Conservation (phyloP, 116 monocot species). For the Dioscorea cayenensis region DNA sequence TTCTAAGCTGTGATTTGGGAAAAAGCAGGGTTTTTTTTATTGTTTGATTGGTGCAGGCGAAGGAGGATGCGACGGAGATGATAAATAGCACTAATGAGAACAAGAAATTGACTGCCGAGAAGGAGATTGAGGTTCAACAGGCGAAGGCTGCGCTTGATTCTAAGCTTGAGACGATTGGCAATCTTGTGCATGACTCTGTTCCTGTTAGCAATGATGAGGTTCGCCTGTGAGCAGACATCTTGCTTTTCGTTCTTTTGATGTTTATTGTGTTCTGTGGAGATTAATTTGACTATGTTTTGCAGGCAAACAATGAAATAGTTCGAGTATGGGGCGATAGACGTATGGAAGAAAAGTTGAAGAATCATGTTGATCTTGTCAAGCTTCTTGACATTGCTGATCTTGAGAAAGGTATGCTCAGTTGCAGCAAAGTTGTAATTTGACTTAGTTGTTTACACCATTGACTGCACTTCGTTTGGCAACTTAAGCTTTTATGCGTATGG, state of each 20-base stretch:
- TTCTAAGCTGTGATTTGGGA: neutral
- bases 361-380: slow-evolving; percentile 87
- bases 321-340: too few relatives aligned
- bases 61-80: slow-evolving; percentile 72
- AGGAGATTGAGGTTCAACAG: slow-evolving; percentile 63
- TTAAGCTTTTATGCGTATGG: too few relatives aligned
- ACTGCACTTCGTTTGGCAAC: too few relatives aligned
- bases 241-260: too few relatives aligned
- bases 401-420: slow-evolving; percentile 50
- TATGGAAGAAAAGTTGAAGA: slow-evolving; percentile 52
- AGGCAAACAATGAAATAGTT: too few relatives aligned
- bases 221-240: too few relatives aligned
- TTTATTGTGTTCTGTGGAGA: too few relatives aligned
- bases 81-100: slow-evolving; percentile 73
- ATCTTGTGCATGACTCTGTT: slow-evolving; percentile 79
- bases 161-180: slow-evolving; percentile 53
- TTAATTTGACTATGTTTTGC: too few relatives aligned
- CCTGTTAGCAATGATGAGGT: slow-evolving; percentile 83
- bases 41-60: slow-evolving; percentile 24
- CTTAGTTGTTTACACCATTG: too few relatives aligned
- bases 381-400: slow-evolving; percentile 77
- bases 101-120: slow-evolving; percentile 43
- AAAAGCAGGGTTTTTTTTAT: neutral
- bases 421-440: neutral
- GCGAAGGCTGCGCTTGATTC: slow-evolving; percentile 55